These are phyloP conservation scores for Metrosideros polymorpha DNA, from an alignment of 441 rosid species.

Conservation along the genomic window DNA sequence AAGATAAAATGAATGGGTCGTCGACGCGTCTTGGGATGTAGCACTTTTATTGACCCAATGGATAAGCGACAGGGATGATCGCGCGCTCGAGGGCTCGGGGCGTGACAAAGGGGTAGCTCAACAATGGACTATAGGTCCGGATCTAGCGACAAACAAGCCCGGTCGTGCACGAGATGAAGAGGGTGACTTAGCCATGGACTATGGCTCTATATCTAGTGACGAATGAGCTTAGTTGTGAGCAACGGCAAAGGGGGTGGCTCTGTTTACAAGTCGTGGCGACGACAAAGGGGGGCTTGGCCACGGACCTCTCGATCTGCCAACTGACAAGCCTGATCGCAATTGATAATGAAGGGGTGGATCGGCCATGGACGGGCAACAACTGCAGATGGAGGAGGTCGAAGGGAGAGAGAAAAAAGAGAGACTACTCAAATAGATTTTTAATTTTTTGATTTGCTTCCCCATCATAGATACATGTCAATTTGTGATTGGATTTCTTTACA, in stretches of 20 bases:
- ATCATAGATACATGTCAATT: not conserved
- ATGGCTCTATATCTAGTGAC: not conserved
- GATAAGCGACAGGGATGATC: no score
- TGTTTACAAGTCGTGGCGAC: not conserved
- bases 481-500: not conserved
- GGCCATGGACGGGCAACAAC: not conserved
- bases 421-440: not conserved
- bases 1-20: no score
- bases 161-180: not conserved
- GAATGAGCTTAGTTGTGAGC: not conserved
- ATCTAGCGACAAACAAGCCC: not conserved
- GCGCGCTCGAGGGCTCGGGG: no score
- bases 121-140: not conserved
- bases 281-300: not conserved
- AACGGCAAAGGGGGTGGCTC: not conserved
- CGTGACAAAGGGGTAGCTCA: not conserved
- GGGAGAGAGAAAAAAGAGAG: not conserved
- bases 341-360: not conserved
- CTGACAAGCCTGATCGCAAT: not conserved
- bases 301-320: not conserved
- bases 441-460: not conserved
- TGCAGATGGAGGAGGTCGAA: no score
- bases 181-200: not conserved
- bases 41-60: no score
- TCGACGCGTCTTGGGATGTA: no score